A percentile compares a stretch with the other conserved stretches of the same genome.
phyloP scores from a whole-genome alignment of 768 basidiomycete genomes.

The Coprinellus micaceus region DNA sequence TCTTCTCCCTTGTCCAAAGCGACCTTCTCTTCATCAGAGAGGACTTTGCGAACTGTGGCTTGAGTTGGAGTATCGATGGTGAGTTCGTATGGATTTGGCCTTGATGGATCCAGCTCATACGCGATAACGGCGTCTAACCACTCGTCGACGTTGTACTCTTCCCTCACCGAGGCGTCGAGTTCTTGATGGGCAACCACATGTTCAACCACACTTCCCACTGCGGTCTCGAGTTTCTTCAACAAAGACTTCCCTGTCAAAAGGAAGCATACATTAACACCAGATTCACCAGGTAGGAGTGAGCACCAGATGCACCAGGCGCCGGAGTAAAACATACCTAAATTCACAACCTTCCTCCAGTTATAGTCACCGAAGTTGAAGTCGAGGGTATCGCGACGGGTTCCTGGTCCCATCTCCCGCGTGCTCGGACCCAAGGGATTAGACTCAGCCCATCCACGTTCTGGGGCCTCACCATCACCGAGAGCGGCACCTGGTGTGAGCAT shows the following conservation, averaged over 20 bases:
- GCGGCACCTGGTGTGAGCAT: slow-evolving; percentile 21
- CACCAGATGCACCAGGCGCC: not conserved
- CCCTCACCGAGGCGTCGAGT: not conserved
- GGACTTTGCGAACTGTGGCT: slow-evolving; percentile 1
- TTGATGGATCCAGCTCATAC: not conserved
- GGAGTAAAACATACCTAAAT: slow-evolving; percentile 14
- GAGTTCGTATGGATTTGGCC: not conserved
- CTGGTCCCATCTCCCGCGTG: slow-evolving; percentile 33
- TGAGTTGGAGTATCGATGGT: slow-evolving; percentile 1
- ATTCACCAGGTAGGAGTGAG: too few relatives aligned
- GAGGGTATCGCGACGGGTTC: slow-evolving; percentile 22
- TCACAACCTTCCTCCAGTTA: slow-evolving; percentile 23
- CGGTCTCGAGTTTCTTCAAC: not conserved
- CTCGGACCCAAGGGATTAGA: slow-evolving; percentile 24
- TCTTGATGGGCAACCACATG: not conserved
- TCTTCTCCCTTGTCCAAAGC: not conserved
- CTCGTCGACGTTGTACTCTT: not conserved
- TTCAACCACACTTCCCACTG: not conserved
- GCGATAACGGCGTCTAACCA: not conserved
- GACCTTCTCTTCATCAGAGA: slow-evolving; percentile 4
- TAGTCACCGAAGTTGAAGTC: slow-evolving; percentile 25
- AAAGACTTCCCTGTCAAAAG: not conserved
- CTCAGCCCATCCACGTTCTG: slow-evolving; percentile 29
- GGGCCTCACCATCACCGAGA: slow-evolving; percentile 30
- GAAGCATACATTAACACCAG: not conserved